Conservation (phyloP, 2,329 filamentous ascomycete species). For the Venturia effusa region DNA sequence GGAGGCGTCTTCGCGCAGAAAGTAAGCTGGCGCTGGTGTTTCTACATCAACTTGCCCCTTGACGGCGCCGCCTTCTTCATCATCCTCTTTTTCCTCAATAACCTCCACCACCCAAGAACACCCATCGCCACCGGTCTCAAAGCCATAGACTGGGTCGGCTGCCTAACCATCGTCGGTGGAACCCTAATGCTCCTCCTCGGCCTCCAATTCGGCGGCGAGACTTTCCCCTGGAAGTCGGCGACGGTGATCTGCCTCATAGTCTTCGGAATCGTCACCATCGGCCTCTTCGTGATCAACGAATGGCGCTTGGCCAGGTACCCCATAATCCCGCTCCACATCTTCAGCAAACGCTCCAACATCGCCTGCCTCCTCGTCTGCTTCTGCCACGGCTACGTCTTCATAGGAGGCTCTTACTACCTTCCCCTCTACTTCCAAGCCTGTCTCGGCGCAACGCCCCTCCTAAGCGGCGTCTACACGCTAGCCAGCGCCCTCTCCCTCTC, state of each 20-base stretch:
- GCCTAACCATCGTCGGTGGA: conserved; percentile 57
- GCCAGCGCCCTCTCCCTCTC: conserved; percentile 60
- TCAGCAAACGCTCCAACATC: conserved; percentile 54
- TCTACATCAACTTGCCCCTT: conserved; percentile 54
- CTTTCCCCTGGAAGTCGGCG: conserved; percentile 62
- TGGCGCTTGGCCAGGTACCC: conserved; percentile 64
- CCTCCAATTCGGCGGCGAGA: conserved; percentile 71
- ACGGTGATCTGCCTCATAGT: conserved; percentile 68
- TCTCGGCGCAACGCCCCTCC: conserved; percentile 54
- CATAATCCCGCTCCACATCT: conserved; percentile 64
- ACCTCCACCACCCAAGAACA: conserved; percentile 57
- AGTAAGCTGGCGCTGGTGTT: conserved; percentile 55
- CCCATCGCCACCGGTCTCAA: conserved; percentile 50
- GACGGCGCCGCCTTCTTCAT: conserved; percentile 49
- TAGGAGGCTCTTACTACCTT: conserved; percentile 67
- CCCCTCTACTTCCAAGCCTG: conserved; percentile 78
- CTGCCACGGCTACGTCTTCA: conserved; percentile 67
- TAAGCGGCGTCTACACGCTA: conserved; percentile 65
- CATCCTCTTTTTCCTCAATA: conserved; percentile 47
- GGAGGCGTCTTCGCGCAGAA: conserved; percentile 56
- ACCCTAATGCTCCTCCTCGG: conserved; percentile 81
- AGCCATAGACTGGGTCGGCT: conserved; percentile 57
- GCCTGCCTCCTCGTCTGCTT: conserved; percentile 57
- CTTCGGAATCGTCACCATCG: conserved; percentile 55
- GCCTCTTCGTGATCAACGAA: conserved; percentile 62